Base-by-base conservation (phyloP, 495 filamentous ascomycete genomes). In the Lasiosphaeriaceae sp. region DNA sequence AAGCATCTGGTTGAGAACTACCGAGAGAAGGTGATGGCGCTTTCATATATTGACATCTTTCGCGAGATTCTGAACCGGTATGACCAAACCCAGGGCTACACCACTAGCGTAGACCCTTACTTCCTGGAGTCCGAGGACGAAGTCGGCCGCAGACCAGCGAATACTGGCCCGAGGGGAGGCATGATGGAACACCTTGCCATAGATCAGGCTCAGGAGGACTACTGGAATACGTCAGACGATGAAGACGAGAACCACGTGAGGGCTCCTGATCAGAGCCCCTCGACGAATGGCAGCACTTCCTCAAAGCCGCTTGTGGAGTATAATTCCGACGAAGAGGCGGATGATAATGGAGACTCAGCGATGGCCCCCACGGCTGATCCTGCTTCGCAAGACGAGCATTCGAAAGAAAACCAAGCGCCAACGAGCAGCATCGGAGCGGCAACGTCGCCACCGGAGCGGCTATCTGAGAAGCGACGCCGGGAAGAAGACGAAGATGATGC, bases 201-300 rank as follows among this genome's bases (percentile, higher is more conserved):
- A 75, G 95, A 97, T 67, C 79, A 86, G 20, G 84, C 84, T 2
- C 90, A 97, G 70, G 93, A 97, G 62, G 90, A 90, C 29, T 98
- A 98, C 70, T 97, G 96, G 80, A 93, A 95, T 68, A 86, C 84
- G 11, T 91, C 96, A 54, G 90, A 96, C 57, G 92, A 95, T 50
- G 90, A 92, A 23, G 89, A 95, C 17, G 87, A 89, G 58, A 66
- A 74, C 50, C 58, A 66, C 4, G 52, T 60, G 14, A 73, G 69
- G 47, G 58, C 59, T 26, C 55, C 71, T 45, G 61, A 69, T 24
- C 64, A 58, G 39, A 44, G 54, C 34, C 29, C 63, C 54, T 56
- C 67, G 16, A 58, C 66, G 4, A 81, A 77, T 55, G 77, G 74
- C 20, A 74, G 80, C 20, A 72, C 80, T n/a, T 52, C 80, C 21